Base-by-base conservation (phyloP, 2,329 filamentous ascomycete genomes). In the Mycosphaerella arachidis region DNA sequence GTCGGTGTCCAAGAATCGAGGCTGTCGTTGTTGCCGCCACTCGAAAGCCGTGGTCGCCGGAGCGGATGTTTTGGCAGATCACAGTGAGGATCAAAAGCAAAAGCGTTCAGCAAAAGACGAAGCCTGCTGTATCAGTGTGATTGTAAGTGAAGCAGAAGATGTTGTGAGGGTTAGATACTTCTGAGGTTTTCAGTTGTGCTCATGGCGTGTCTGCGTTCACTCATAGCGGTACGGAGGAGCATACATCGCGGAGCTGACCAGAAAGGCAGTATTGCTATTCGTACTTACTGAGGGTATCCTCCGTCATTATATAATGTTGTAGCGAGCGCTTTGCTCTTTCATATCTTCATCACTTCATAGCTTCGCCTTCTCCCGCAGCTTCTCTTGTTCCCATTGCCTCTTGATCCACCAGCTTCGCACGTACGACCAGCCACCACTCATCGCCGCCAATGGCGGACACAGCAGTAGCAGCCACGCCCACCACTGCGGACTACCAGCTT, bases 381-480 rank as follows among this genome's bases (percentile, higher is more conserved):
- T 78, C 67, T 78, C 74, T 80, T 74, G 81, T 77, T 86, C 83
- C 92, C 92, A 96, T 61, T 79, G 78, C 73, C 79, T 82, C 75
- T 91, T 90, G 66, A 87, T 86, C 68, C 79, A 81, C 71, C 84
- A 81, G 75, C 92, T 94, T 71, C 85, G 80, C 77, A 86, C 86
- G 72, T 91, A 85, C 67, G 84, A 87, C 86, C 87, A 92, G 30
- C 84, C 75, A 0, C 86, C 90, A 59, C 86, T 82, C 10, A 82
- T 76, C 20, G 86, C 82, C 1, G 88, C 92, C 65, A 95, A 69
- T 45, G 92, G 91, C 64, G 93, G 93, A 71, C 83, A 89, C 43
- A 87, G 66, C 71, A 85, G 74, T 53, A 86, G 74, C 61, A 89
- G 59, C 83, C 85, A 88, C n/a, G 85, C 85, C 93, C 94, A 97